Conservation (phyloP, 768 basidiomycete genomes). For the Cystobasidium ongulense region DNA sequence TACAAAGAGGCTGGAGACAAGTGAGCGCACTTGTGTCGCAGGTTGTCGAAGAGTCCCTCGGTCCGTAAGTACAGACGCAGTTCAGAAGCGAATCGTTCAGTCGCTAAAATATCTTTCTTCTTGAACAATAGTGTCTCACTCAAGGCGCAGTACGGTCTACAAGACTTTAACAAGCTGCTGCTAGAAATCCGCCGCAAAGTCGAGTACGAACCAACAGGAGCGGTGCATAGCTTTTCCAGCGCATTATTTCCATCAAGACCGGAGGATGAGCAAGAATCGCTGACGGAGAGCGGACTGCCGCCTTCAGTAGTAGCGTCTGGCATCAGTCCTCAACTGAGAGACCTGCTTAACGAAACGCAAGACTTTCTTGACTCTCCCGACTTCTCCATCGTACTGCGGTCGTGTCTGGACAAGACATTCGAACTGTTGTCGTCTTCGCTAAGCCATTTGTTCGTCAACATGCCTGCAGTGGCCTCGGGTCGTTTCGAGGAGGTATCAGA, state of each 20-base stretch:
- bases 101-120: not conserved
- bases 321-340: conserved; percentile 51
- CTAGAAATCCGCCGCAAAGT: conserved; percentile 67
- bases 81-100: not conserved
- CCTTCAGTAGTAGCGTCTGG: not conserved
- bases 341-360: conserved; percentile 64
- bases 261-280: conserved; percentile 1
- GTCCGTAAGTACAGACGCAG: conserved; percentile 54
- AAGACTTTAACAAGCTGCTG: conserved; percentile 62
- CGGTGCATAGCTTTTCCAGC: conserved; percentile 46
- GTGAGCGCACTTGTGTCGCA: conserved; percentile 63
- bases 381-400: conserved; percentile 62
- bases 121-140: conserved; percentile 60
- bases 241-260: conserved; percentile 1
- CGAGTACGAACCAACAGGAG: conserved; percentile 57
- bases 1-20: conserved; percentile 85
- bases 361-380: conserved; percentile 59
- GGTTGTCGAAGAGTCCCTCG: conserved; percentile 73
- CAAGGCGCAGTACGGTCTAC: conserved; percentile 62
- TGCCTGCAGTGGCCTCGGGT: conserved; percentile 23
- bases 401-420: conserved; percentile 64
- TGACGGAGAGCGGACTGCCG: conserved; percentile 20
- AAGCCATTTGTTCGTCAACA: conserved; percentile 46
- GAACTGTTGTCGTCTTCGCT: conserved; percentile 59
- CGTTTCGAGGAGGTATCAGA: conserved; percentile 37